Evolutionary conservation across 192 early-diverging fungal genomes (phyloP).

Genomic region (Backusella mclennaniae): DNA sequence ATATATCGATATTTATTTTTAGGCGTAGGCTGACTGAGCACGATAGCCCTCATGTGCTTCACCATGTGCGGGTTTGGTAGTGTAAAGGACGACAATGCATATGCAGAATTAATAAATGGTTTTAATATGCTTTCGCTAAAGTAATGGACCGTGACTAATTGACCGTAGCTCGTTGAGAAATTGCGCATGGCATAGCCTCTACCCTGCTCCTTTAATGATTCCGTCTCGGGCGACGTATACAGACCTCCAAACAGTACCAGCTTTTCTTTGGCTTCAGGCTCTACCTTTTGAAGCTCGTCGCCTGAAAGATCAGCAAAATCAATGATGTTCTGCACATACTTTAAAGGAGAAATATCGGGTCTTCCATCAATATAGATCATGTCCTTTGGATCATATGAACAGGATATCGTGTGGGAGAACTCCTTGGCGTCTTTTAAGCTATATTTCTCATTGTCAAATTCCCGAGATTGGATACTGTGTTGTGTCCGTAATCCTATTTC

Average conservation of each 20-base stretch:
- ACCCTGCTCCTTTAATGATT: not conserved
- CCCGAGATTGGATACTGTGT: not conserved
- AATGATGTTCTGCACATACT: not conserved
- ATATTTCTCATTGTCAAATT: not conserved
- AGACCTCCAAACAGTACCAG: not conserved
- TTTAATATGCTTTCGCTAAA: not conserved
- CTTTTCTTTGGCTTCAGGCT: not conserved
- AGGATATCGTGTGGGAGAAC: not conserved
- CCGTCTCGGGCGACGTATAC: not conserved
- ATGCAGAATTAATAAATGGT: not conserved
- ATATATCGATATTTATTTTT: constrained; percentile 6
- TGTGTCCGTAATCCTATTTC: not conserved
- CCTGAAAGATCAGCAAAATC: not conserved
- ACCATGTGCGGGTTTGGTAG: not conserved
- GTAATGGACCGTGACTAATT: not conserved
- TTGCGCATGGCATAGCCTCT: not conserved
- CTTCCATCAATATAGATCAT: constrained; percentile 1
- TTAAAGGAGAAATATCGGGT: constrained; percentile 2
- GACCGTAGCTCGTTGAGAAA: not conserved
- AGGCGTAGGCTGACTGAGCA: not conserved
- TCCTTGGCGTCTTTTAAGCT: not conserved
- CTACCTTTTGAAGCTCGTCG: not conserved
- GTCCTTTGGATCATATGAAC: not conserved
- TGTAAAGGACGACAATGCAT: not conserved
- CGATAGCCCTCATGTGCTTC: not conserved